Conservation (phyloP, 768 basidiomycete species). For the Boletus sensibilis region DNA sequence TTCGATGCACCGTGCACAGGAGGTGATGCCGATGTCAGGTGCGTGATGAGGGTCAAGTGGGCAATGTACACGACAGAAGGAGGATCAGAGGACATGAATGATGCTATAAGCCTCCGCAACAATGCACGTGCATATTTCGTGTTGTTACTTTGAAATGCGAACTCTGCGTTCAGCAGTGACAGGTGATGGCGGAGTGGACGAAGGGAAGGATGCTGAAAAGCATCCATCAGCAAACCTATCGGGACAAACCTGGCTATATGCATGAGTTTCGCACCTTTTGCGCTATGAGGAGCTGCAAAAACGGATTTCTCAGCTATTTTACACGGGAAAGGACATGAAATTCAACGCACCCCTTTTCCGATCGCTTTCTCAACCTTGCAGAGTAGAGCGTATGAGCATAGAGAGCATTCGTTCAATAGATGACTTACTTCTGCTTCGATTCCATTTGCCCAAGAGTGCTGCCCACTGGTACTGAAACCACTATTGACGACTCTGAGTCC, state of each 20-base stretch:
- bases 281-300: constrained; percentile 47
- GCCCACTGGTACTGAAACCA: constrained; percentile 38
- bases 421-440: constrained; percentile 52
- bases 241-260: constrained; percentile 4
- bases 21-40: constrained; percentile 32
- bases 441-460: constrained; percentile 46
- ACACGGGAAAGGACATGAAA: neutral
- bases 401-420: neutral
- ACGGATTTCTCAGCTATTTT: neutral
- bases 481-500: constrained; percentile 56
- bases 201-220: constrained; percentile 59
- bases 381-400: neutral
- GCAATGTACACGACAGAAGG: constrained; percentile 53
- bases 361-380: constrained; percentile 59
- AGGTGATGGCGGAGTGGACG: constrained; percentile 59
- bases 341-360: constrained; percentile 60
- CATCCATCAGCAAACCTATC: constrained; percentile 1
- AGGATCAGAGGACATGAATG: constrained; percentile 46
- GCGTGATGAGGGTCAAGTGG: constrained; percentile 54
- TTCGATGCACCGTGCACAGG: constrained; percentile 1
- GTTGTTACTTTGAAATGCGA: constrained; percentile 45
- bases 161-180: constrained; percentile 58
- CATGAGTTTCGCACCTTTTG: constrained; percentile 49
- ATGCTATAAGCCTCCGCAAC: constrained; percentile 52
- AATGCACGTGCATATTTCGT: constrained; percentile 60